Conservation (phyloP, 208 protist species). For the Crithidia fasciculata region DNA sequence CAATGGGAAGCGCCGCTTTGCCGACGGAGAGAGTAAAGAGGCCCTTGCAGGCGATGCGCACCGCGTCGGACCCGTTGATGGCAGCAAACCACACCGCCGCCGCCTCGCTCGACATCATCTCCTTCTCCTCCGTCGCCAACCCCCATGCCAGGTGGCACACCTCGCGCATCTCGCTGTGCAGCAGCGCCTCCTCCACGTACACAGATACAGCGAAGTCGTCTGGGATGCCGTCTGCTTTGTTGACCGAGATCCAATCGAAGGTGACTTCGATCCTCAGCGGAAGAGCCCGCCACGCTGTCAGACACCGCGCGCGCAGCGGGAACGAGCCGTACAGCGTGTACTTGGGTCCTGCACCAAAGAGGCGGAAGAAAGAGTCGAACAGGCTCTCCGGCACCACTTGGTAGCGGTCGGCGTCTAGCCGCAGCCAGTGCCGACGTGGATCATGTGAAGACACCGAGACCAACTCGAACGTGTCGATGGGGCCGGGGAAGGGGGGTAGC, state of each 20-base stretch:
- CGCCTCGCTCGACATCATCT: slow-evolving; percentile 34
- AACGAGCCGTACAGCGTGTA: slow-evolving; percentile 64
- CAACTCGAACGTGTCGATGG: slow-evolving; percentile 67
- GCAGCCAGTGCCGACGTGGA: slow-evolving; percentile 54
- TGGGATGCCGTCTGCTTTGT: slow-evolving; percentile 17
- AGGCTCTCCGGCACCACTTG: slow-evolving; percentile 78
- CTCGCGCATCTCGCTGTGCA: slow-evolving; percentile 47
- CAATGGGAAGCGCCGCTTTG: slow-evolving; percentile 7
- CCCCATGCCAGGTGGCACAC: slow-evolving; percentile 47
- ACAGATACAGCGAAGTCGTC: slow-evolving; percentile 34
- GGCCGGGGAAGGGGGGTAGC: slow-evolving; percentile 42
- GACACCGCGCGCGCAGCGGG: slow-evolving; percentile 33
- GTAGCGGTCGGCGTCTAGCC: slow-evolving; percentile 22
- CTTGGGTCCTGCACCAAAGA: slow-evolving; percentile 73
- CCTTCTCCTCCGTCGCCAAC: slow-evolving; percentile 32
- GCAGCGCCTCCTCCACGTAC: slow-evolving; percentile 45
- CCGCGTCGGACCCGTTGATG: slow-evolving; percentile 34
- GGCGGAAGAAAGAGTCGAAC: slow-evolving; percentile 56
- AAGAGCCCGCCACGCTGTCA: slow-evolving; percentile 33
- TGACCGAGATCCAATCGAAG: slow-evolving; percentile 32
- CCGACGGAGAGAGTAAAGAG: slow-evolving; percentile 24
- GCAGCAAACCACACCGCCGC: slow-evolving; percentile 44
- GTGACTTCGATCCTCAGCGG: slow-evolving; percentile 36
- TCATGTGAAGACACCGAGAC: slow-evolving; percentile 39
- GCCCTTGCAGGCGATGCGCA: slow-evolving; percentile 31